Base-by-base conservation (phyloP, 768 basidiomycete genomes). In the Lactifluus piperatus region DNA sequence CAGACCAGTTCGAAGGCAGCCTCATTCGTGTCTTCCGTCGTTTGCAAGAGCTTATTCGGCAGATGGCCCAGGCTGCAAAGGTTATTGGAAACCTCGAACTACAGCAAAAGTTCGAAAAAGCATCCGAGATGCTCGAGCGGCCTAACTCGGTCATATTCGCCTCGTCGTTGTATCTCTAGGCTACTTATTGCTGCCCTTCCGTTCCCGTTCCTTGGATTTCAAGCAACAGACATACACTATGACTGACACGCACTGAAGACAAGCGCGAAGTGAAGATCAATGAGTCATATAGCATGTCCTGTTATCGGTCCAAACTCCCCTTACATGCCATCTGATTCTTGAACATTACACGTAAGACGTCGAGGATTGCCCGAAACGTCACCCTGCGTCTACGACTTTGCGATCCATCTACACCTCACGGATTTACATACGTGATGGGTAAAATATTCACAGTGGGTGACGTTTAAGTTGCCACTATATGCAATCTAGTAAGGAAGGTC, bases 51-150 rank as follows among this genome's bases (percentile, higher is more conserved):
- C 80, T 99, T 20, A 77, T 99, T 24, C 83, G 94, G 34, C 97
- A 99, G 73, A 99, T 99, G 97, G 83, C 85, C 14, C 84, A 88
- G 67, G 94, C 91, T 1, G 91, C 95, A 4, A 93, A 94, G 68
- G 97, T 97, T 20, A 98, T 98, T 63, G 97, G 97, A 11, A 98
- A 97, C 71, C 79, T 79, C 11, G 97, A 98, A 67, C 77, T 99
- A 20, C 84, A 94, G 73, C 85, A 94, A 67, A 97, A 94, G 72
- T 98, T 99, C 68, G 89, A 88, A 64, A 90, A 90, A 69, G 80
- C 89, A 16, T 85, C 89, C 0, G 92, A 94, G 73, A 86, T 94
- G 88, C 83, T 97, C 24, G 93, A 93, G 71, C 79, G 93, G 44
- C 94, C 88, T 0, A 94, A 94, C 70, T 94, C 91, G 0, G 93